Conservation (phyloP, 768 basidiomycete genomes). For the Tylopilus balloui region DNA sequence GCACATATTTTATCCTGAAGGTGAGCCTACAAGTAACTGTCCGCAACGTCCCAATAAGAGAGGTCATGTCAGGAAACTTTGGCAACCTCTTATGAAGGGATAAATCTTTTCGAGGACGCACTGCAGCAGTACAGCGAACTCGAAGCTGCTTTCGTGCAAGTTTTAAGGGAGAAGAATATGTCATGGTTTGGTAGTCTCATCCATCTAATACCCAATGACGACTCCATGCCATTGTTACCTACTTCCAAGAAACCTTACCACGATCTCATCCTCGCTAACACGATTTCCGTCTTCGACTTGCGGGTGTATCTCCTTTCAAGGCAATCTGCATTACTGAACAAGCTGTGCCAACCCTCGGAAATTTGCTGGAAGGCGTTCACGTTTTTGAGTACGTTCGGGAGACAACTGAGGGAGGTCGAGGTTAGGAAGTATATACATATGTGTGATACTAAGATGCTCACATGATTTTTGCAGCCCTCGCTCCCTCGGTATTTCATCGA, state of each 20-base stretch:
- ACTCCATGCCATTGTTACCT: slow-evolving; percentile 77
- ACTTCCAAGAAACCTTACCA: slow-evolving; percentile 79
- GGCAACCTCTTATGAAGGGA: slow-evolving; percentile 86
- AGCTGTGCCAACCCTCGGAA: slow-evolving; percentile 63
- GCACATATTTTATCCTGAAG: slow-evolving; percentile 94
- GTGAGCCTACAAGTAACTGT: slow-evolving; percentile 38
- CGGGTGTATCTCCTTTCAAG: slow-evolving; percentile 85
- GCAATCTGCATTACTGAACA: slow-evolving; percentile 74
- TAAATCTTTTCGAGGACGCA: slow-evolving; percentile 87
- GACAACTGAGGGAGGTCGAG: slow-evolving; percentile 69
- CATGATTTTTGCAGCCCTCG: slow-evolving; percentile 34
- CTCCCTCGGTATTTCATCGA: slow-evolving; percentile 76
- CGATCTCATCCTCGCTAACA: slow-evolving; percentile 83
- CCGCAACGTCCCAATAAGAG: background rate
- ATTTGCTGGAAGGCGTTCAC: slow-evolving; percentile 63
- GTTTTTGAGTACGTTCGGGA: slow-evolving; percentile 76
- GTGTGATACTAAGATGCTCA: slow-evolving; percentile 16
- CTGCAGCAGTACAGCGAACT: slow-evolving; percentile 87
- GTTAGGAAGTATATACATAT: slow-evolving; percentile 37
- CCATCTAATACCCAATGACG: slow-evolving; percentile 63
- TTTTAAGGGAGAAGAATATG: slow-evolving; percentile 73
- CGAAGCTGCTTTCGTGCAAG: slow-evolving; percentile 74
- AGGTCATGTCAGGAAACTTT: slow-evolving; percentile 72
- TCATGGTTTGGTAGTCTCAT: slow-evolving; percentile 92
- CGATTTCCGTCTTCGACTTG: slow-evolving; percentile 92